Percentiles rank a stretch among this genome's conserved stretches.
Conservation (phyloP, 208 protist species). For the Leishmania turanica region DNA sequence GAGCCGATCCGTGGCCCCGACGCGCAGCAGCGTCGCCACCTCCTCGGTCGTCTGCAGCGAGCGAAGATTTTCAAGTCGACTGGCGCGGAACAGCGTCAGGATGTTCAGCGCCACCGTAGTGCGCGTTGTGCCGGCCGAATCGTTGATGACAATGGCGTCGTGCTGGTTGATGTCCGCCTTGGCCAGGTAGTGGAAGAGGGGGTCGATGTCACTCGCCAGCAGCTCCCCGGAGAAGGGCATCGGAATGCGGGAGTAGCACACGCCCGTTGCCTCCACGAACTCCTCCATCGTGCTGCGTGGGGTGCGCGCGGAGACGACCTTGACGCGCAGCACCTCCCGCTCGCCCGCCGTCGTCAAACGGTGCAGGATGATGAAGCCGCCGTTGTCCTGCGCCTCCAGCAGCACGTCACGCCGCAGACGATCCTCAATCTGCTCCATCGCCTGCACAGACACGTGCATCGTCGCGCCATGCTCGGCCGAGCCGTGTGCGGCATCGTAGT, state of each 20-base stretch:
- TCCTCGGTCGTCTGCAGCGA: constrained; percentile 40
- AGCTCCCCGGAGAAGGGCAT: constrained; percentile 85
- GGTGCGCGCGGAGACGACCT: constrained; percentile 66
- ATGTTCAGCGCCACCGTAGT: constrained; percentile 85
- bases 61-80: constrained; percentile 49
- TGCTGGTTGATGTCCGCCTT: constrained; percentile 34
- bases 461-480: constrained; percentile 49
- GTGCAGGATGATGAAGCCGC: constrained; percentile 76
- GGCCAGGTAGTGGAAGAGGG: constrained; percentile 71
- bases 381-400: constrained; percentile 78
- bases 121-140: constrained; percentile 70
- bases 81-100: constrained; percentile 70
- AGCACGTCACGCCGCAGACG: constrained; percentile 81
- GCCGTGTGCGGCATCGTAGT: constrained; percentile 52
- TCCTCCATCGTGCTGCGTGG: constrained; percentile 73
- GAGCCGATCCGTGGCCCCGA: constrained; percentile 31
- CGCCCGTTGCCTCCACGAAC: constrained; percentile 53
- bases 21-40: constrained; percentile 49
- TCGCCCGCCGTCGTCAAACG: constrained; percentile 42
- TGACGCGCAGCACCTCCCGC: constrained; percentile 52
- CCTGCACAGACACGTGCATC: constrained; percentile 84
- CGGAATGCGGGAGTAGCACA: constrained; percentile 78
- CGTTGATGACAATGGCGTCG: constrained; percentile 83
- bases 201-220: constrained; percentile 79
- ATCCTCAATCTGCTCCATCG: constrained; percentile 90